Evolutionary conservation across 108 stramenopile species (phyloP), one percentile per base, ranked within the genome.

Genomic region (Nannochloropsis oceanica): DNA sequence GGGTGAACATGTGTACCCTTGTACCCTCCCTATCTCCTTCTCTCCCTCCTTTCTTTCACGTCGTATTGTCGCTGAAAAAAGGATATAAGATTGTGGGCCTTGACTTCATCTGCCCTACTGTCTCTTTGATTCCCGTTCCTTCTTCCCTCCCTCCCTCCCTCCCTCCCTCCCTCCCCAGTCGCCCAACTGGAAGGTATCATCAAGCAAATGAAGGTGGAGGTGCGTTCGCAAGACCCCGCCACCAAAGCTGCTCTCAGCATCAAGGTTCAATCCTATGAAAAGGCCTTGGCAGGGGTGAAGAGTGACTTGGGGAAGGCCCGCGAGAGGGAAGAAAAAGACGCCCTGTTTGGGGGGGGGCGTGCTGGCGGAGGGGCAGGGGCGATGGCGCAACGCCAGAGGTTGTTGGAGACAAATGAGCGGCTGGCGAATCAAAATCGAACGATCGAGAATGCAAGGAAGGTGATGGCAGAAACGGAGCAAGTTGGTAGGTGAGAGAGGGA

Each of bases 171-270:
- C 34, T 34, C 34, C 34, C 34, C 34, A 34, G 59, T 82, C 42
- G 24, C 44, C 11, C 81, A 82, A 24, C 43, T 44, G 10, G 81
- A 44, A 24, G 81, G 44, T 12, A 18, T 82, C 22, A 44, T 82
- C 43, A 82, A 82, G 81, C 81, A 82, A 24, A 82, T 82, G 81
- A 44, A 82, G 44, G 22, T 82, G 81, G 81, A 82, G 81, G 44
- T 82, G 22, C 81, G 81, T 44, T 44, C 43, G 9, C 81, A n/a
- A 11, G 81, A 82, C 5, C 22, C 81, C 22, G 81, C 22, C 81
- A 82, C 81, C 22, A 82, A 44, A 82, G 44, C 42, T 11, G 81
- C 44, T 12, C 44, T 82, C 43, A 2, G 22, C 44, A 24, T 22
- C 44, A 82, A 82, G 24, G 44, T 82, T 20, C 43, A 42, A 12